Percentiles rank a stretch among this genome's conserved stretches.
Evolutionary conservation across 2,329 filamentous ascomycete genomes (phyloP).

Genomic region (Fusarium tanahbumbuense): DNA sequence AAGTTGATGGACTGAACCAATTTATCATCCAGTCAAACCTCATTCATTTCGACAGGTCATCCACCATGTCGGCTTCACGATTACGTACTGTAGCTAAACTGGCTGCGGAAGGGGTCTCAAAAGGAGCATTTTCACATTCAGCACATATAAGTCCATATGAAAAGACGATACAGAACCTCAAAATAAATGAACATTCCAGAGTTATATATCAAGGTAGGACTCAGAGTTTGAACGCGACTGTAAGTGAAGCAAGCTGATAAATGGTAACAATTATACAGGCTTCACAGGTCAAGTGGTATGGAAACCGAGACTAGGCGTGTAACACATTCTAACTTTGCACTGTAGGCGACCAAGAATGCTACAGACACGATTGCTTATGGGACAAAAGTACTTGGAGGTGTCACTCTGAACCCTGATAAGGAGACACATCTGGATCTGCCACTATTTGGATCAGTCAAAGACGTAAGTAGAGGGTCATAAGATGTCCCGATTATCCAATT

Average conservation of each 20-base stretch:
- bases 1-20: background rate
- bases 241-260: background rate
- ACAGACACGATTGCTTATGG: slow-evolving; percentile 55
- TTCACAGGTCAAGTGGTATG: slow-evolving; percentile 54
- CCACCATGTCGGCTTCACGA: background rate
- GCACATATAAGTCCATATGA: background rate
- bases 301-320: background rate
- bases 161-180: background rate
- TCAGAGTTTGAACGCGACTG: background rate
- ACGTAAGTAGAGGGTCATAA: slow-evolving; percentile 38
- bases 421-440: slow-evolving; percentile 50
- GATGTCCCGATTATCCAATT: background rate
- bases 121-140: background rate
- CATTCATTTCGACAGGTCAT: background rate
- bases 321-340: background rate
- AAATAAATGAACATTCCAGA: background rate
- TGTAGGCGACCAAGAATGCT: slow-evolving; percentile 53
- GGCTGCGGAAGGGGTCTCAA: background rate
- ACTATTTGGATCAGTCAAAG: slow-evolving; percentile 51
- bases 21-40: background rate
- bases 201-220: slow-evolving; percentile 6
- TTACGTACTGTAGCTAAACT: background rate
- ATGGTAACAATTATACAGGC: slow-evolving; percentile 35
- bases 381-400: slow-evolving; percentile 54
- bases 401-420: slow-evolving; percentile 53